Evolutionary conservation across 2,329 filamentous ascomycete genomes (phyloP).

Genomic region (Botrytis pseudocinerea): DNA sequence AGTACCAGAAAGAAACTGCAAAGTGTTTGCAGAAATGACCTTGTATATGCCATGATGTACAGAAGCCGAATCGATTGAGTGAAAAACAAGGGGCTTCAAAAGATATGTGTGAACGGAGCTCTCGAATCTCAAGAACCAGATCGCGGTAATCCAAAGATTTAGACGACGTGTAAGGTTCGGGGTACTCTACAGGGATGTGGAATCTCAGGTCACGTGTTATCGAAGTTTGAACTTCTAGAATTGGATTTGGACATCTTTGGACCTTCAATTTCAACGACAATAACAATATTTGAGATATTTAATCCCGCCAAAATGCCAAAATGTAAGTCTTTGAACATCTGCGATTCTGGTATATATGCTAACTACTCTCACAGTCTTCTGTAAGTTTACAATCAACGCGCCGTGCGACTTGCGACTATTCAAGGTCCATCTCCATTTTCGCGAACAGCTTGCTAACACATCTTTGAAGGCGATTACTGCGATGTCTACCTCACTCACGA

Average conservation of each 20-base stretch:
- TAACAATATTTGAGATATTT: constrained; percentile 14
- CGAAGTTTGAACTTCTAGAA: constrained; percentile 18
- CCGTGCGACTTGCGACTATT: constrained; percentile 14
- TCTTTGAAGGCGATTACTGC: constrained; percentile 79
- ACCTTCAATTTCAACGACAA: constrained; percentile 15
- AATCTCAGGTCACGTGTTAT: constrained; percentile 23
- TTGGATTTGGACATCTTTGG: constrained; percentile 25
- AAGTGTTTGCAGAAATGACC: constrained; percentile 57
- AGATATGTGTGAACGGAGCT: constrained; percentile 23
- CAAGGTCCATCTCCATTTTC: constrained; percentile 8
- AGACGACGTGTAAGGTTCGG: constrained; percentile 33
- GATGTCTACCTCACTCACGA: constrained; percentile 99
- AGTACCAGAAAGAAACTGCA: constrained; percentile 59
- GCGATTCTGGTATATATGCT: constrained; percentile 36
- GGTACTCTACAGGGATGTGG: constrained; percentile 27
- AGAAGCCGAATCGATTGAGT: constrained; percentile 5
- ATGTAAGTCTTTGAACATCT: constrained; percentile 60
- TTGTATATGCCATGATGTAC: constrained; percentile 51
- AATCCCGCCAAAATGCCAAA: constrained; percentile 69
- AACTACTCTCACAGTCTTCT: constrained; percentile 63
- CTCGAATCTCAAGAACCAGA: constrained; percentile 25
- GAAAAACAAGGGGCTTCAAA: background rate
- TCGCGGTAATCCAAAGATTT: constrained; percentile 25
- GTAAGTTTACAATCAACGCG: constrained; percentile 47
- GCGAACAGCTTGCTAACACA: constrained; percentile 22